A percentile compares a stretch with the other conserved stretches of the same genome.
These are phyloP conservation scores for Xylaria venustula DNA, from an alignment of 495 filamentous ascomycete species.

Conservation along the genomic window DNA sequence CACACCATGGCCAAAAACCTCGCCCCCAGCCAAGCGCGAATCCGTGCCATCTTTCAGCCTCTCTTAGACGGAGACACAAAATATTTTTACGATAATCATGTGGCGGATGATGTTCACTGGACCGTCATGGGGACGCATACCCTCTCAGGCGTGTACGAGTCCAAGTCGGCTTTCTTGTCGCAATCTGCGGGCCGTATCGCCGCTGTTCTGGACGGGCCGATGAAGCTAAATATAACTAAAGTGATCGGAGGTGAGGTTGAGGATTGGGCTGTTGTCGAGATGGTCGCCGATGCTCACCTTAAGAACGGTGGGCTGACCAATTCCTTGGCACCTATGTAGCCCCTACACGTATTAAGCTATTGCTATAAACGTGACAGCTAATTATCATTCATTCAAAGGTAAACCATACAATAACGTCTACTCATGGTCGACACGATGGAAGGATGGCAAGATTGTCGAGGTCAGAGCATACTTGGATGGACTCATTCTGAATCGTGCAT, in stretches of 20 bases:
- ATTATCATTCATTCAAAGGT: too few relatives aligned
- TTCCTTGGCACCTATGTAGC: neutral
- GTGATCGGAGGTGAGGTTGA: constrained; percentile 12
- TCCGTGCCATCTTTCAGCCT: too few relatives aligned
- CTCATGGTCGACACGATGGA: constrained; percentile 11
- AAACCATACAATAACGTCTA: constrained; percentile 2
- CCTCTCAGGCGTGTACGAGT: neutral
- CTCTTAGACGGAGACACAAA: too few relatives aligned
- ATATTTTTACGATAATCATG: neutral
- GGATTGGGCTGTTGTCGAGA: constrained; percentile 11
- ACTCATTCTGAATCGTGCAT: constrained; percentile 4
- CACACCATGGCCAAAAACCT: neutral
- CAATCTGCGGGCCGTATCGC: neutral
- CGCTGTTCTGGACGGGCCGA: neutral
- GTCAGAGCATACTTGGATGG: constrained; percentile 11
- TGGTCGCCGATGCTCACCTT: constrained; percentile 1
- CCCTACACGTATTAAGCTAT: too few relatives aligned
- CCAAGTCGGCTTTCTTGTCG: neutral
- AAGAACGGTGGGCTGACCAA: constrained; percentile 12
- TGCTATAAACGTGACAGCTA: too few relatives aligned
- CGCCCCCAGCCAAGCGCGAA: too few relatives aligned
- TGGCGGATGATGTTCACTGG: constrained; percentile 11
- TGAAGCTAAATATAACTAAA: constrained; percentile 1
- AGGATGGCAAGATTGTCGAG: constrained; percentile 12
- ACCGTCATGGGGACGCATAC: neutral